Conservation (phyloP, 495 filamentous ascomycete genomes). For the Symbiotaphrina buchneri region DNA sequence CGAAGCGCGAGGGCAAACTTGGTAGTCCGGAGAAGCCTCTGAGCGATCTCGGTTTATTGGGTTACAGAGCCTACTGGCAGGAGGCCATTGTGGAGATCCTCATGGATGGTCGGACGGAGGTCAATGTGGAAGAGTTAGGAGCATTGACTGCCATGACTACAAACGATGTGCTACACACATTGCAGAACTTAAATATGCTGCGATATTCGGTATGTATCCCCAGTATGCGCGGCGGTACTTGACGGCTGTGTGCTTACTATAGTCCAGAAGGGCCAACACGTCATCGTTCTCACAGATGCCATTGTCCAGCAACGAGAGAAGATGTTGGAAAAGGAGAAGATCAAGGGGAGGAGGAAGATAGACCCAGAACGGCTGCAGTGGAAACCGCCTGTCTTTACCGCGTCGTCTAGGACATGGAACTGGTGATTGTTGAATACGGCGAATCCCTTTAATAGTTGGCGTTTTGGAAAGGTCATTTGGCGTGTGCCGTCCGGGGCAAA, state of each 20-base stretch:
- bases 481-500: too few relatives aligned
- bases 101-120: conserved; percentile 36
- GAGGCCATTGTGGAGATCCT: conserved; percentile 77
- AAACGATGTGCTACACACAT: conserved; percentile 77
- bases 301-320: conserved; percentile 55
- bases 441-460: too few relatives aligned
- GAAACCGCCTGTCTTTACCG: conserved; percentile 92
- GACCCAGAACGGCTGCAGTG: conserved; percentile 62
- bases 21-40: conserved; percentile 94
- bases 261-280: conserved; percentile 64
- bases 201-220: conserved; percentile 43
- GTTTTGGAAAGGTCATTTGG: too few relatives aligned
- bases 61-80: conserved; percentile 92
- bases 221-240: too few relatives aligned
- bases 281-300: conserved; percentile 66
- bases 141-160: conserved; percentile 76
- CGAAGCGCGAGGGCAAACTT: conserved; percentile 81
- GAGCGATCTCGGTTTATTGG: conserved; percentile 73
- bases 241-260: neutral
- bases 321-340: conserved; percentile 52
- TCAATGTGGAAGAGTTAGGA: conserved; percentile 65
- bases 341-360: conserved; percentile 47
- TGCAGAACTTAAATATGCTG: conserved; percentile 86
- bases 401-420: conserved; percentile 78
- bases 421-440: conserved; percentile 51